Conservation (phyloP, 2,329 filamentous ascomycete species). For the Nemania abortiva region DNA sequence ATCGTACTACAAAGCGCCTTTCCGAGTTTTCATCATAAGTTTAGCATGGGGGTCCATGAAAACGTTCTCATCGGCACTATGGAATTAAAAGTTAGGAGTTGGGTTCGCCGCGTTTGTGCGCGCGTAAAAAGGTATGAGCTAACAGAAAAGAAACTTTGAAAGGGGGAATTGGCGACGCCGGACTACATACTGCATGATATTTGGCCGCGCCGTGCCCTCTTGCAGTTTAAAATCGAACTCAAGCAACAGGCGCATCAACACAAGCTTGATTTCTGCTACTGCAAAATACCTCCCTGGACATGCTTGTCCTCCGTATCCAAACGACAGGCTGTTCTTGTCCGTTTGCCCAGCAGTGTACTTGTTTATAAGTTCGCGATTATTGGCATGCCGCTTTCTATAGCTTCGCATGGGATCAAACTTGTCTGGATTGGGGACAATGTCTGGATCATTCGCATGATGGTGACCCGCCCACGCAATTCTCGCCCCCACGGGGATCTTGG, state of each 20-base stretch:
- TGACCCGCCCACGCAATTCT: not conserved
- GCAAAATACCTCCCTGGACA: conserved; percentile 20
- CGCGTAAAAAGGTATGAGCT: too few species aligned
- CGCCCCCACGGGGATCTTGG: not conserved
- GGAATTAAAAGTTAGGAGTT: too few species aligned
- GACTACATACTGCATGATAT: not conserved
- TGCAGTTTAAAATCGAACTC: not conserved
- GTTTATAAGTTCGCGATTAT: not conserved
- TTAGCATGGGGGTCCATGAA: too few species aligned
- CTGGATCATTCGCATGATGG: conserved; percentile 9
- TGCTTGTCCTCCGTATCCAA: conserved; percentile 23
- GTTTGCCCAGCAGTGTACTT: conserved; percentile 1
- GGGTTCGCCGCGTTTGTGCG: too few species aligned
- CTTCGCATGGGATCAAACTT: conserved; percentile 21
- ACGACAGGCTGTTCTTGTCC: conserved; percentile 5
- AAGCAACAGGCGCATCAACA: not conserved
- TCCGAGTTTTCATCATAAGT: too few species aligned
- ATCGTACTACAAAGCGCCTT: too few species aligned
- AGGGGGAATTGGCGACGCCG: too few species aligned
- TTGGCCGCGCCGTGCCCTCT: not conserved
- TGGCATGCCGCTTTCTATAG: conserved; percentile 4
- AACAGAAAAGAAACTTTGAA: too few species aligned
- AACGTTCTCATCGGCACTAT: too few species aligned
- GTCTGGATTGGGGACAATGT: conserved; percentile 6
- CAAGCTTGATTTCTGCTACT: conserved; percentile 11